These are phyloP conservation scores for Chrysosporium keratinophilum DNA, from an alignment of 2,329 filamentous ascomycete genomes.

Conservation along the genomic window DNA sequence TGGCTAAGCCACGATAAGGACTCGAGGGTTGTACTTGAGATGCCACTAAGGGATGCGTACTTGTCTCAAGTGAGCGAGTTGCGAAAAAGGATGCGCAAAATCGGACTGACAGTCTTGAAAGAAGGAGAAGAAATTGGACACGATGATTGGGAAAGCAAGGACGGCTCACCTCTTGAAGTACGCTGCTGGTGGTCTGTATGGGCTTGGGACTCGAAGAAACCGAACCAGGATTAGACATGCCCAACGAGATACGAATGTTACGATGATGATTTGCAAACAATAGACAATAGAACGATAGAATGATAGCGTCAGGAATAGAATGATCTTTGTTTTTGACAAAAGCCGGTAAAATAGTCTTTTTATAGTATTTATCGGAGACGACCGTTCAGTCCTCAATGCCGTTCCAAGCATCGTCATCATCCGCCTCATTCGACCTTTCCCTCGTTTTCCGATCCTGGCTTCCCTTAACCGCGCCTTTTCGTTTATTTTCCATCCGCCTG, in stretches of 20 bases:
- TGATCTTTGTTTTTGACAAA: neutral
- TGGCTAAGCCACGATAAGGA: conserved; percentile 51
- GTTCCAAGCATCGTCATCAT: conserved; percentile 27
- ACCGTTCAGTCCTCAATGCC: conserved; percentile 31
- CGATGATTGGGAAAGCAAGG: conserved; percentile 39
- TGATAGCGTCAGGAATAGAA: neutral
- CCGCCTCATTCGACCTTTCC: conserved; percentile 14
- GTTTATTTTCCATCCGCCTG: conserved; percentile 37
- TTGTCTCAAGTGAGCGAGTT: conserved; percentile 54
- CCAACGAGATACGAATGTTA: conserved; percentile 6
- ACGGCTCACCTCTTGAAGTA: conserved; percentile 35
- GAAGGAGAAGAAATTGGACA: conserved; percentile 38
- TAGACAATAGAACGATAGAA: conserved; percentile 4
- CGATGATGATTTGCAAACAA: neutral
- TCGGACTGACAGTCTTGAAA: conserved; percentile 45
- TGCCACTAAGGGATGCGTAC: conserved; percentile 65
- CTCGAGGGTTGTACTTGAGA: conserved; percentile 65
- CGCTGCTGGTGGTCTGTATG: conserved; percentile 42
- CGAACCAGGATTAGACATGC: neutral
- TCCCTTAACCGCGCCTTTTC: conserved; percentile 36
- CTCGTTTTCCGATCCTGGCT: conserved; percentile 30
- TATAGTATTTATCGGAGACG: neutral
- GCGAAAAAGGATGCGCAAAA: conserved; percentile 47
- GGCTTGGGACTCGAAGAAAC: conserved; percentile 26
- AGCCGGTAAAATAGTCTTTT: neutral